Conservation (phyloP, 352 stramenopile genomes). For the Globisporangium carolinianum region DNA sequence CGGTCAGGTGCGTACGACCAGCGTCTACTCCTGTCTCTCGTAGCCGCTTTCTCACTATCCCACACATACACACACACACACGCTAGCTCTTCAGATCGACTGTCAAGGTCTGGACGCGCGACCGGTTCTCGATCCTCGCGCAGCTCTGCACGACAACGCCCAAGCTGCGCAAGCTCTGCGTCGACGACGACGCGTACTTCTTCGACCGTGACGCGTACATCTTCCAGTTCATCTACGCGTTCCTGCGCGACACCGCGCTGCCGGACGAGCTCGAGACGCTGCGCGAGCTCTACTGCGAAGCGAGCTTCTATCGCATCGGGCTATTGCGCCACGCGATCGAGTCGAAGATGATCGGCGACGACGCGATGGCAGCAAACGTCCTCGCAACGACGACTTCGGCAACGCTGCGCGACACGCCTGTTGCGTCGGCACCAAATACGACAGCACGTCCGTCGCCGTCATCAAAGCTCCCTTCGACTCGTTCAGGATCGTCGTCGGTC, state of each 20-base stretch:
- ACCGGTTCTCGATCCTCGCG: constrained; percentile 77
- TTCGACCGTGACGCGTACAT: constrained; percentile 71
- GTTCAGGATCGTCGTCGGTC: background rate
- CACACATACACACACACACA: background rate
- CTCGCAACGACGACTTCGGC: constrained; percentile 5
- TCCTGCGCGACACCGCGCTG: constrained; percentile 58
- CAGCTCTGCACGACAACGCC: constrained; percentile 64
- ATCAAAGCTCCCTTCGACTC: constrained; percentile 1
- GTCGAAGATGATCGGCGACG: constrained; percentile 62
- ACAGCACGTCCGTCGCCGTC: too few relatives aligned
- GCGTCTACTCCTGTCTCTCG: too few relatives aligned
- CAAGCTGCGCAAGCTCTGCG: constrained; percentile 41
- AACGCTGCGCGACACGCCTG: background rate
- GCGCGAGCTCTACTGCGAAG: constrained; percentile 74
- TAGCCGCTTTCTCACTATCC: background rate
- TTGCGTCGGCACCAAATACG: too few relatives aligned
- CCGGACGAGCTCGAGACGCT: constrained; percentile 48
- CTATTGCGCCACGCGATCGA: constrained; percentile 73
- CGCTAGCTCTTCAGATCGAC: constrained; percentile 64
- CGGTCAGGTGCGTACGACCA: constrained; percentile 25
- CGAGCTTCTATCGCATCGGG: constrained; percentile 68
- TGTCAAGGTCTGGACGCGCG: constrained; percentile 62
- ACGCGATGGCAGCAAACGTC: constrained; percentile 26
- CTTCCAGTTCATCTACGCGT: constrained; percentile 66
- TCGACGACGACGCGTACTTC: constrained; percentile 55